Percentiles rank a stretch among this genome's conserved stretches.
These are phyloP conservation scores for Wickerhamomyces sp. DNA, from an alignment of 1,139 yeast genomes.

Conservation along the genomic window DNA sequence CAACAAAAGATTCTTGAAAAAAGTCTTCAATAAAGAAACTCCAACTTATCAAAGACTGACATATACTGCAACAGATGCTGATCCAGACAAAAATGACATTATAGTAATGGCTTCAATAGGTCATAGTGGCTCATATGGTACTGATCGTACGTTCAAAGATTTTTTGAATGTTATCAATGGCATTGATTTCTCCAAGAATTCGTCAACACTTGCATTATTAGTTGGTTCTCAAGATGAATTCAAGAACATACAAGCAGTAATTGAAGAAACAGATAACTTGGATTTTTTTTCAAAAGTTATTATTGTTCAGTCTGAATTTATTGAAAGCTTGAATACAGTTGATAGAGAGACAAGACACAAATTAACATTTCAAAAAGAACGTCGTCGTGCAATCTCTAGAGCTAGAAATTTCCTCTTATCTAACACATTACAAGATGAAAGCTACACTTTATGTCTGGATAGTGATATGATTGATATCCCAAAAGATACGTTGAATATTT, in stretches of 20 bases:
- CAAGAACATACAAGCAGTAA: slow-evolving; percentile 5
- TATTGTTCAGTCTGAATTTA: slow-evolving; percentile 21
- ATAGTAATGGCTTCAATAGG: slow-evolving; percentile 15
- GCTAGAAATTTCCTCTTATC: slow-evolving; percentile 30
- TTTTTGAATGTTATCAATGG: slow-evolving; percentile 9
- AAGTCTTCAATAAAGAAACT: neutral
- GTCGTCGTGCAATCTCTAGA: slow-evolving; percentile 30
- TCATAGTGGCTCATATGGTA: slow-evolving; percentile 14
- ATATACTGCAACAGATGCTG: slow-evolving; percentile 6
- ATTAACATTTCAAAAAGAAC: slow-evolving; percentile 22
- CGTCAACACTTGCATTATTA: slow-evolving; percentile 17
- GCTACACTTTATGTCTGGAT: slow-evolving; percentile 20
- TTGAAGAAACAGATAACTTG: slow-evolving; percentile 9
- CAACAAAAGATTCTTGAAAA: slow-evolving; percentile 9
- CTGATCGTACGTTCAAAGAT: slow-evolving; percentile 11
- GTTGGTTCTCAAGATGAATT: slow-evolving; percentile 18
- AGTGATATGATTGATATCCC: slow-evolving; percentile 22
- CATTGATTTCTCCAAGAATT: slow-evolving; percentile 10
- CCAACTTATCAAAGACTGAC: slow-evolving; percentile 15
- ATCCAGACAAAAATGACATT: slow-evolving; percentile 11
- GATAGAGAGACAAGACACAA: slow-evolving; percentile 21
- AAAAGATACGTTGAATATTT: slow-evolving; percentile 13
- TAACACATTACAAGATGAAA: slow-evolving; percentile 26
- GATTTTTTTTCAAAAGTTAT: slow-evolving; percentile 15
- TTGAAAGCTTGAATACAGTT: slow-evolving; percentile 16